Base-by-base conservation (phyloP, 139 green algal species). In the Chlamydomonas sp. region DNA sequence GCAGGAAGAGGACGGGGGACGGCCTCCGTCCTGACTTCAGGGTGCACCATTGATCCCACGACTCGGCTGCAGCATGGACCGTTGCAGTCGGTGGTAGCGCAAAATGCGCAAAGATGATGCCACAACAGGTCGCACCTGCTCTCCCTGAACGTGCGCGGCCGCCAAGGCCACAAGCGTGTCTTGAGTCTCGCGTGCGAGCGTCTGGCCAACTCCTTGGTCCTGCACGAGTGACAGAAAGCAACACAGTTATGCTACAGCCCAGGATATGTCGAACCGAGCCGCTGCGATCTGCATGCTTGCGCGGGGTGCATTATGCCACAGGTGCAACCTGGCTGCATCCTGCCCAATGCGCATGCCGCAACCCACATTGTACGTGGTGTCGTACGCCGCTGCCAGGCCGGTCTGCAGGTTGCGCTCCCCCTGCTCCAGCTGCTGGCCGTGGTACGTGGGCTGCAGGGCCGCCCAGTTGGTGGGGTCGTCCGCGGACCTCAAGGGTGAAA, bases 371-470 rank as follows among this genome's bases (percentile, higher is more conserved):
- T 9, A 49, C 2, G 49, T 78, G 31, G 74, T 49, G 3, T 4
- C 49, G 6, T 4, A 49, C 5, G 63, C 49, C 6, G 74, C 17
- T 0, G 17, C 79, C 66, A 85, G 79, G 12, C 58, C 16, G 4
- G 6, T 31, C 5, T 66, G 49, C 49, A 85, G 49, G 3, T 3
- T n/a, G 2, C 9, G 0, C 1, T 66, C 57, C 1, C 49, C 66
- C 5, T 15, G 5, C 14, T 58, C 10, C 79, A 85, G 49, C 66
- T 16, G 3, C 0, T 49, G 8, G 3, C 79, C 79, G 79, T 67
- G 79, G 66, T 12, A 58, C 49, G 79, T 85, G 79, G 79, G 79
- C 66, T 77, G 79, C 79, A 85, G 79, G 4, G 79, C 79, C 79
- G 79, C 79, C 79, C 79, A 85, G 49, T 57, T 77, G 49, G 59